Base-by-base conservation (phyloP, 1,284 basidiomycete genomes). In the Anthracocystis setariae region DNA sequence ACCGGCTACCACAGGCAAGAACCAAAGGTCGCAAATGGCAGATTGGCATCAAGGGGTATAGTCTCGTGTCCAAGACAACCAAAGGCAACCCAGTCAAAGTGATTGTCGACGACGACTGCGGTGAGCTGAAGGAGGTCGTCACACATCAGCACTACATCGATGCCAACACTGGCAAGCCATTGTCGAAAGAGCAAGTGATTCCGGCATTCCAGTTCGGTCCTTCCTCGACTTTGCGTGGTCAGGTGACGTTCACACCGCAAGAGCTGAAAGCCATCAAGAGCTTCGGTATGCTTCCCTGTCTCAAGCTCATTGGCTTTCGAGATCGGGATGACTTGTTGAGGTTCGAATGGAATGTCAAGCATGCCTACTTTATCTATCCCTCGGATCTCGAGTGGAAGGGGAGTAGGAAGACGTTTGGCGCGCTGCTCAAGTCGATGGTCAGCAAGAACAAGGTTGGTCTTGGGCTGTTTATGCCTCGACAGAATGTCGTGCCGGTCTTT, bases 281-380 rank as follows among this genome's bases (percentile, higher is more conserved):
- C 39, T 59, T 78, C 23, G 70, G 73, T 15, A 63, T 76, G 64
- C 49, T 62, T 15, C 76, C 76, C 2, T 89, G 89, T 8, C 89
- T 98, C 80, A 92, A 90, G 82, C 88, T 98, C 4, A 88, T 99
- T 21, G 96, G 95, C 3, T 98, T 98, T 86, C 92, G 94, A 25
- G 68, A 78, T 44, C 46, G 38, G 15, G 73, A 84, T 4, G 87
- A 90, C 60, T 43, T 65, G 45, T 86, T 98, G 1, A 84, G 84
- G 0, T 91, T 93, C 72, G 90, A 93, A 82, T 92, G 96, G 80
- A 95, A 95, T 73, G 85, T 96, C 76, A 95, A 93, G 80, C 93
- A 96, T 83, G 89, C 93, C 0, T 85, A 89, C 51, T 98, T 98
- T 80, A 88, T 98, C 64, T 93, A 94, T 82, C 96, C 95, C 0